A percentile compares a stretch with the other conserved stretches of the same genome.
Conservation (phyloP, 1,139 yeast species). For the Sugiyamaella paludigena region DNA sequence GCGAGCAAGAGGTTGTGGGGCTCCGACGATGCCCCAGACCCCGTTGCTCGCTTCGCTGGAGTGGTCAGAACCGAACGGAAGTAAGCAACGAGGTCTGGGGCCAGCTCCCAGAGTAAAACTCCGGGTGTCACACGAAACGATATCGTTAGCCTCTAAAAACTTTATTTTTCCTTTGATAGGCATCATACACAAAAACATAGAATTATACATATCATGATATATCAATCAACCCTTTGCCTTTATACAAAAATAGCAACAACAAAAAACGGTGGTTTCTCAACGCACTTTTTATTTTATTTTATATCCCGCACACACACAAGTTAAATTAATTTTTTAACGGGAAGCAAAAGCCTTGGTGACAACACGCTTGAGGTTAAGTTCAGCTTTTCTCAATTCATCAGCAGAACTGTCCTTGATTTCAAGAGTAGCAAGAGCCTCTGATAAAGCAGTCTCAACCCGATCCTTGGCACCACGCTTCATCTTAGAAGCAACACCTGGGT, state of each 20-base stretch:
- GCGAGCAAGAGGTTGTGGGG: no score
- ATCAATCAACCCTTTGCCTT: neutral
- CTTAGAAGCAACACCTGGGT: conserved; percentile 97
- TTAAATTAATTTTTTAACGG: conserved; percentile 56
- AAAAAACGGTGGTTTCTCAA: no score
- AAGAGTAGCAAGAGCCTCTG: conserved; percentile 97
- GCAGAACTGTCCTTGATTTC: conserved; percentile 96
- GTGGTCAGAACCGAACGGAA: no score
- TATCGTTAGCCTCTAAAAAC: conserved; percentile 9
- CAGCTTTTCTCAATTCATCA: conserved; percentile 99
- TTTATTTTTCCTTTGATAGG: conserved; percentile 10
- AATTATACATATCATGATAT: conserved; percentile 4
- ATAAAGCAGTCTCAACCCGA: conserved; percentile 96
- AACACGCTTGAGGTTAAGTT: conserved; percentile 97
- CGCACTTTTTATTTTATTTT: neutral
- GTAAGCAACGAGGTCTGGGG: neutral
- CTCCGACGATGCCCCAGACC: no score
- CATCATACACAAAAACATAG: conserved; percentile 10
- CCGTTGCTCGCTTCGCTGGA: no score
- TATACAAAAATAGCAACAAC: no score
- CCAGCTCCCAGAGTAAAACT: neutral
- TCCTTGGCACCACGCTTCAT: conserved; percentile 97
- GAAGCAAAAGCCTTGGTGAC: conserved; percentile 99
- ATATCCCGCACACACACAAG: neutral
- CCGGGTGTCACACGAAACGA: no score